Evolutionary conservation across 2,329 filamentous ascomycete species (phyloP), one percentile per base, ranked within the genome.

Genomic region (Sphaerulina musiva): DNA sequence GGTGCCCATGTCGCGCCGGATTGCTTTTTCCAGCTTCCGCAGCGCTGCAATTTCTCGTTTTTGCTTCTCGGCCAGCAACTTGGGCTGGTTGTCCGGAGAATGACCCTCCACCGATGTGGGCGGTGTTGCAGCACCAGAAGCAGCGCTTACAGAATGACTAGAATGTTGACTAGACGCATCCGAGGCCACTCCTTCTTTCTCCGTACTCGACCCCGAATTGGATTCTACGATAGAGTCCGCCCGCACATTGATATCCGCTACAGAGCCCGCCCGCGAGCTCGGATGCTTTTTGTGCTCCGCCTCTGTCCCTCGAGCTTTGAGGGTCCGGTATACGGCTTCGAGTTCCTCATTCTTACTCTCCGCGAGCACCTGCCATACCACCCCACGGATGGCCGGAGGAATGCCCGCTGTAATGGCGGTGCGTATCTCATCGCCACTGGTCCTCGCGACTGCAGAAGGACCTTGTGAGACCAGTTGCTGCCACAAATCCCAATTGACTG

Each of bases 401-500:
- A 98, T 98, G 32, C 93, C 93, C 39, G 86, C 87, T 47, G 92
- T 88, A 63, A 98, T 96, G 20, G 93, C 91, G 61, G 80, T 83
- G 67, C 92, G 95, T 54, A 98, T 76, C 69, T 96, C 91, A 64
- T 95, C 89, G 0, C 92, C 80, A 66, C 90, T 95, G 3, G 89
- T 90, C 56, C 89, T 83, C 9, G 89, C 87, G 47, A 97, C 87
- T 8, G 89, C 92, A 29, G 89, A 83, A 12, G 91, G 90, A 0
- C 93, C 93, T 73, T 96, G 89, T 62, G 96, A 95, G 34, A 98
- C 93, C 3, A 98, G 86, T 23, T 87, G 83, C 69, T 98, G 92
- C 93, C 93, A 98, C 39, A 98, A 75, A 70, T 98, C 93, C 93
- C 93, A 98, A 68, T 98, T 90, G n/a, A 98, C 93, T 23, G 88